Evolutionary conservation across 768 basidiomycete species (phyloP).

Genomic region (Nidularia sp.): DNA sequence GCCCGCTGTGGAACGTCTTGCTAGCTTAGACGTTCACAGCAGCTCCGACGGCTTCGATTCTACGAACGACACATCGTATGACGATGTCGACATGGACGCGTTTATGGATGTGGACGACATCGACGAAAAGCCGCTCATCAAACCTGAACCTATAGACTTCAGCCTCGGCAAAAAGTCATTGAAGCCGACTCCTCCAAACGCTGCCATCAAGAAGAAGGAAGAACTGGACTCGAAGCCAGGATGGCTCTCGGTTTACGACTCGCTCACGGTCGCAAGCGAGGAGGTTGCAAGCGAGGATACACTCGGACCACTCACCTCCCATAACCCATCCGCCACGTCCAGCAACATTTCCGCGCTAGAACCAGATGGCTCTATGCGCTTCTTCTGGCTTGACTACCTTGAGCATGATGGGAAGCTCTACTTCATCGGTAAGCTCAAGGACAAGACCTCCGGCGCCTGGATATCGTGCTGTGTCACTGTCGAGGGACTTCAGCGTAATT

Average conservation of each 20-base stretch:
- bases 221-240: slow-evolving; percentile 46
- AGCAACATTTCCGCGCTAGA: slow-evolving; percentile 62
- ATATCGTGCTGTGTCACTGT: slow-evolving; percentile 86
- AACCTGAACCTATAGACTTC: slow-evolving; percentile 20
- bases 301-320: slow-evolving; percentile 42
- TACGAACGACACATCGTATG: slow-evolving; percentile 36
- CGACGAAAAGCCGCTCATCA: slow-evolving; percentile 30
- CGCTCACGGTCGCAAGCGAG: slow-evolving; percentile 52
- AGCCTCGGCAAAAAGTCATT: slow-evolving; percentile 17
- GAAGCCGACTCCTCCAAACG: slow-evolving; percentile 2
- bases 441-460: slow-evolving; percentile 65
- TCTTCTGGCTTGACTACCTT: slow-evolving; percentile 97
- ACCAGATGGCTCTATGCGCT: slow-evolving; percentile 77
- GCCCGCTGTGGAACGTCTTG: slow-evolving; percentile 56
- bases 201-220: slow-evolving; percentile 27
- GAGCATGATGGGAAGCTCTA: slow-evolving; percentile 83
- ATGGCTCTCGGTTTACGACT: slow-evolving; percentile 77
- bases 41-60: slow-evolving; percentile 40
- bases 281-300: slow-evolving; percentile 51
- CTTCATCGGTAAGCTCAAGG: slow-evolving; percentile 88
- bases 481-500: slow-evolving; percentile 81
- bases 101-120: slow-evolving; percentile 58
- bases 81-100: slow-evolving; percentile 58
- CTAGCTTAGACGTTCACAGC: slow-evolving; percentile 55
- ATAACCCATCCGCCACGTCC: slow-evolving; percentile 28